Percentiles rank a stretch among this genome's conserved stretches.
Conservation (phyloP, 2,329 filamentous ascomycete genomes). For the Sporothrix brasiliensis region DNA sequence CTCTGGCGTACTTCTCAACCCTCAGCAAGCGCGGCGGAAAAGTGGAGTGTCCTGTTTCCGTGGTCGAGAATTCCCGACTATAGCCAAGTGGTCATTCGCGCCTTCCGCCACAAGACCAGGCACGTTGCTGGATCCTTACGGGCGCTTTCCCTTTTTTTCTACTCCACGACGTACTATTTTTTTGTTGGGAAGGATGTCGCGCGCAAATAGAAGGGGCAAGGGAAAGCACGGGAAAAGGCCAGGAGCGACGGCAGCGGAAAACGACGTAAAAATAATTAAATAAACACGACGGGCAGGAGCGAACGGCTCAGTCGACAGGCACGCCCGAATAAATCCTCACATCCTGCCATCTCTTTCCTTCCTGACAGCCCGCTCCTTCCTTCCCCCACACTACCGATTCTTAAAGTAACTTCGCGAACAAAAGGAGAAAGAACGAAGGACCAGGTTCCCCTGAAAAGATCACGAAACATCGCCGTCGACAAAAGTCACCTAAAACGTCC, state of each 20-base stretch:
- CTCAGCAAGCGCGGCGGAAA: neutral
- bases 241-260: neutral
- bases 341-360: slow-evolving; percentile 16
- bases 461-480: neutral
- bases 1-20: neutral
- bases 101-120: slow-evolving; percentile 13
- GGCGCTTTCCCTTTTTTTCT: neutral
- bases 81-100: slow-evolving; percentile 23
- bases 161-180: neutral
- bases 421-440: neutral
- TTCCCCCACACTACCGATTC: slow-evolving; percentile 7
- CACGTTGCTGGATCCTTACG: slow-evolving; percentile 4
- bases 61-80: slow-evolving; percentile 25
- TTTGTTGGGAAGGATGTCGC: slow-evolving; percentile 32
- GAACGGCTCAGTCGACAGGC: neutral
- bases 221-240: slow-evolving; percentile 28
- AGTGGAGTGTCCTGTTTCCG: slow-evolving; percentile 23
- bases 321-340: slow-evolving; percentile 21
- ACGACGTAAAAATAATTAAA: slow-evolving; percentile 11
- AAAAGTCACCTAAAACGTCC: neutral
- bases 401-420: neutral
- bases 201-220: slow-evolving; percentile 30
- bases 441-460: neutral
- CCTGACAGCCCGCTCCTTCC: neutral
- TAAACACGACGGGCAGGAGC: slow-evolving; percentile 8